Base-by-base conservation (phyloP, 129 eudicot species). In the Gnaphalium uliginosum region DNA sequence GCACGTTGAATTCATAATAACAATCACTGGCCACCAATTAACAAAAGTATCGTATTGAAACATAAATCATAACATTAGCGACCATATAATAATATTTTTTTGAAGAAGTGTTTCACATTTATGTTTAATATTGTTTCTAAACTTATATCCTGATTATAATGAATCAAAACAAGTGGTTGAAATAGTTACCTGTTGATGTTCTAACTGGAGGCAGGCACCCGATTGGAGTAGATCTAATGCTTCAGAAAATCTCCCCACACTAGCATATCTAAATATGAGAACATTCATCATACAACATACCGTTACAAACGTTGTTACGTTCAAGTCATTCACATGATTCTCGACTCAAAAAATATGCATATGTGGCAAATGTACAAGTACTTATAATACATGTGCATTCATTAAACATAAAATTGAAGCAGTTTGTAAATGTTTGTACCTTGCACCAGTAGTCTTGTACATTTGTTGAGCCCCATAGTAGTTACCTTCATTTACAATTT, bases 381-480 rank as follows among this genome's bases (percentile, higher is more conserved):
- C 5, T 32, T 32, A 32, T 35, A 35, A 35, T 35, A 35, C 8
- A 30, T 30, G 5, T 30, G 35, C 6, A 30, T 30, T 30, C 35
- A 30, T n/a, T 30, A 30, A 30, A 30, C 35, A 30, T 4, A 30
- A n/a, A n/a, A 29, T 29, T 29, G 32, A 29, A 29, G 32, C 32
- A 29, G 32, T 29, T 29, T 29, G 32, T 0, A 29, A 29, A 35
- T 35, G 10, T 35, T 35, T 14, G 22, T 76, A 93, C 96, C 98
- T 93, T 25, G 96, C 86, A 46, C 91, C 83, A 17, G 80, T 79
- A 2, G 98, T 86, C 74, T 93, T 90, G 71, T 90, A 93, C 97
- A 90, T 88, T 85, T 93, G 98, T 67, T 93, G 98, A 78, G 98
- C 98, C 71, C 91, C 98, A 84, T 93, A 93, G 77, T 46, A 83